A percentile compares a stretch with the other conserved stretches of the same genome.
phyloP scores from a whole-genome alignment of 257 asterid genomes.

The Eucommia ulmoides region DNA sequence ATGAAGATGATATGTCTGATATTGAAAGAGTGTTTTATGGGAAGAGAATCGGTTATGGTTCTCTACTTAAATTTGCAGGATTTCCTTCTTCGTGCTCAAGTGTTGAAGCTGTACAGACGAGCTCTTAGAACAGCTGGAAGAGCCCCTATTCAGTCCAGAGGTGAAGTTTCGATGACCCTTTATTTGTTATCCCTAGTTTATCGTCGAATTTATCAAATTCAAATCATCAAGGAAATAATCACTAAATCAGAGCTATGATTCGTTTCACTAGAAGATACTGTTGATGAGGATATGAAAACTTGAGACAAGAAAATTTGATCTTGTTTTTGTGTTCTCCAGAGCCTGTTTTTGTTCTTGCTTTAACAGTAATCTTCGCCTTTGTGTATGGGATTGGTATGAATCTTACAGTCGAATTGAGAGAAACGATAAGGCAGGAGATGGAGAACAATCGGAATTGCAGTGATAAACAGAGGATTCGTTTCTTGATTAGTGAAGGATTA shows the following conservation, averaged over 20 bases:
- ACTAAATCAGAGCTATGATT: not conserved
- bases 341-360: too few species aligned
- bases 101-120: conserved; percentile 70
- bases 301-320: not conserved
- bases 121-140: conserved; percentile 67
- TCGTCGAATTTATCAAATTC: not conserved
- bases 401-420: conserved; percentile 60
- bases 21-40: too few species aligned
- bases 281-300: not conserved
- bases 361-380: too few species aligned
- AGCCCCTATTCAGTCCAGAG: conserved; percentile 58
- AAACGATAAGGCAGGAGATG: conserved; percentile 62
- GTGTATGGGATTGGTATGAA: not conserved
- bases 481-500: conserved; percentile 69
- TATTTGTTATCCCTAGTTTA: not conserved
- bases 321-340: not conserved
- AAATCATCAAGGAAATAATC: too few species aligned
- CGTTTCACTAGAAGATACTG: too few species aligned
- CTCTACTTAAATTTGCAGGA: conserved; percentile 63
- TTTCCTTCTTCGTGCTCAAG: conserved; percentile 79
- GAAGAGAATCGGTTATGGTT: conserved; percentile 27
- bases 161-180: conserved; percentile 16
- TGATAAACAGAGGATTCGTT: conserved; percentile 73
- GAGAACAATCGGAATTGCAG: conserved; percentile 57
- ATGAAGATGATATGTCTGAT: too few species aligned